A percentile compares a stretch with the other conserved stretches of the same genome.
Conservation (phyloP, 108 stramenopile genomes). For the Seminavis robusta region DNA sequence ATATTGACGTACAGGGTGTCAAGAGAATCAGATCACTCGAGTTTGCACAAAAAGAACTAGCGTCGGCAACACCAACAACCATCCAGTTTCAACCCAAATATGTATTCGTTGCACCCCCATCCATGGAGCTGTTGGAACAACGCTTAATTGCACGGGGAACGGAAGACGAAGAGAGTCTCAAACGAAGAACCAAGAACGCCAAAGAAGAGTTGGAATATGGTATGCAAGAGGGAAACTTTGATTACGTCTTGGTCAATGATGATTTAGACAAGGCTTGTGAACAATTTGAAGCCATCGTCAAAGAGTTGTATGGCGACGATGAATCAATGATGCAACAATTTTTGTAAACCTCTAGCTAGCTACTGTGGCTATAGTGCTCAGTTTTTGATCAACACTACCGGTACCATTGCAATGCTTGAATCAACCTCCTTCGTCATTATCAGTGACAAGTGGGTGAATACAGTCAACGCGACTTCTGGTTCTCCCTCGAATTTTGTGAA, state of each 20-base stretch:
- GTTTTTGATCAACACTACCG: neutral
- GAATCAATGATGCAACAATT: constrained; percentile 3
- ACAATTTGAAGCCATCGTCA: constrained; percentile 39
- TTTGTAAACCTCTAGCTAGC: neutral
- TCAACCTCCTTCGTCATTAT: neutral
- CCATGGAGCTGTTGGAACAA: constrained; percentile 69
- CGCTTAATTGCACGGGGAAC: constrained; percentile 81
- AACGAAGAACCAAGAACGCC: constrained; percentile 75
- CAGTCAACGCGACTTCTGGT: no score
- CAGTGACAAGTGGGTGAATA: no score
- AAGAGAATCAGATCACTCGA: no score
- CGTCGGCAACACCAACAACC: constrained; percentile 1
- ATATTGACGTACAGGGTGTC: constrained; percentile 94
- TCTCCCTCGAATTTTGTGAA: no score
- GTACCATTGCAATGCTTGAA: neutral
- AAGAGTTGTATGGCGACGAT: constrained; percentile 38
- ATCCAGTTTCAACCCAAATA: constrained; percentile 52
- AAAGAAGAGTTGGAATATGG: constrained; percentile 86
- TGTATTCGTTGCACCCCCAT: constrained; percentile 94
- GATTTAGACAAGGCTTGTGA: constrained; percentile 67
- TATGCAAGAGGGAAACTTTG: constrained; percentile 55
- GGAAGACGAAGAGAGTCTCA: constrained; percentile 78
- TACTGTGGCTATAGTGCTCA: neutral
- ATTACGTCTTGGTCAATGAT: constrained; percentile 81
- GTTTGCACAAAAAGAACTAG: constrained; percentile 45